A percentile compares a stretch with the other conserved stretches of the same genome.
Conservation (phyloP, 2,329 filamentous ascomycete species). For the Didymella sp. region DNA sequence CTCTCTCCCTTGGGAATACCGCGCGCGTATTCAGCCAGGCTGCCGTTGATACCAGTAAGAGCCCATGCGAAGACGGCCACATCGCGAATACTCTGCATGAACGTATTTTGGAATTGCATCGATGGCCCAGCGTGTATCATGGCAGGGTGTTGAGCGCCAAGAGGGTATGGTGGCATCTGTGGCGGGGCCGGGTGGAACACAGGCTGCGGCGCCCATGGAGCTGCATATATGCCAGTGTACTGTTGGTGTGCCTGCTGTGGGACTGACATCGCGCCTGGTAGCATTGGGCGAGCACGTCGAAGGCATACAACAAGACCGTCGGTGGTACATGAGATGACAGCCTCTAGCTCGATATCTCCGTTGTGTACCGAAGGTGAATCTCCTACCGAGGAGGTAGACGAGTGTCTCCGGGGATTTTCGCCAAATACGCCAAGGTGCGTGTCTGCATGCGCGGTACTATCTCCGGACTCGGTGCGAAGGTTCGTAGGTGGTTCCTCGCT, state of each 20-base stretch:
- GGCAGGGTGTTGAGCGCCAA: constrained; percentile 45
- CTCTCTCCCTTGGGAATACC: constrained; percentile 70
- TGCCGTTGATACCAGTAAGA: constrained; percentile 79
- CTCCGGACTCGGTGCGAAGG: constrained; percentile 55
- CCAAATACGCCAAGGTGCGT: constrained; percentile 39
- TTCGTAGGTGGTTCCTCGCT: constrained; percentile 28
- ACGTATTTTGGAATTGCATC: constrained; percentile 56
- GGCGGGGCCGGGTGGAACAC: constrained; percentile 57
- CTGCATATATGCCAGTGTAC: constrained; percentile 71
- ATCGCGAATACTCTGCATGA: constrained; percentile 83
- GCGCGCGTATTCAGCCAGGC: constrained; percentile 68
- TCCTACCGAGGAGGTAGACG: constrained; percentile 35
- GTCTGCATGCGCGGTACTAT: constrained; percentile 52
- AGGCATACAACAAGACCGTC: constrained; percentile 85
- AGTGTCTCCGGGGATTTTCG: constrained; percentile 39
- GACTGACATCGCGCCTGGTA: constrained; percentile 56
- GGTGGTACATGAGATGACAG: constrained; percentile 89
- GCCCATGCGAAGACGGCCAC: constrained; percentile 90
- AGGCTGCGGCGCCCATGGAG: constrained; percentile 77
- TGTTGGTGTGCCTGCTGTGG: constrained; percentile 30
- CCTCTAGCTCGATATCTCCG: constrained; percentile 75
- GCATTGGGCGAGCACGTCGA: constrained; percentile 73
- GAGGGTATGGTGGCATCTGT: constrained; percentile 46
- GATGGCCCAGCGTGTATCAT: constrained; percentile 60
- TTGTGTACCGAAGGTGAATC: constrained; percentile 37